A percentile compares a stretch with the other conserved stretches of the same genome.
phyloP scores from a whole-genome alignment of 2,329 filamentous ascomycete species.

The Sporothrix schenckii region DNA sequence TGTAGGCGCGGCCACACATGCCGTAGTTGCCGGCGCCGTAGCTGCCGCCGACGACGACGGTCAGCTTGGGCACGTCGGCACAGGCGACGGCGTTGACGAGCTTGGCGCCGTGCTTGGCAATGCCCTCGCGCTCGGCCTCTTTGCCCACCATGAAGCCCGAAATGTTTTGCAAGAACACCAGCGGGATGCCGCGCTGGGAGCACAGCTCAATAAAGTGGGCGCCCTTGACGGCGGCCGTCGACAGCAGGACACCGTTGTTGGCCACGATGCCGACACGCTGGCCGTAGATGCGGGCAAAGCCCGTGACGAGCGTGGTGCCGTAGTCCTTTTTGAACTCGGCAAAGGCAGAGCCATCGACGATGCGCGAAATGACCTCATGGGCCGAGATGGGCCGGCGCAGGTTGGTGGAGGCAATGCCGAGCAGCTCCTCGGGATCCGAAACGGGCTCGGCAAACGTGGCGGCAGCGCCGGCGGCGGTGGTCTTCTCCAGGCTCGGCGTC shows the following conservation, averaged over 20 bases:
- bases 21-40: constrained; percentile 97
- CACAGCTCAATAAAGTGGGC: constrained; percentile 97
- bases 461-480: constrained; percentile 38
- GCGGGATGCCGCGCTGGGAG: constrained; percentile 81
- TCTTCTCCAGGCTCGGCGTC: constrained; percentile 50
- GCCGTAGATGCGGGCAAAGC: constrained; percentile 87
- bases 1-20: constrained; percentile 95
- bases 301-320: constrained; percentile 85
- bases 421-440: constrained; percentile 76
- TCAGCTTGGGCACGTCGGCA: constrained; percentile 94
- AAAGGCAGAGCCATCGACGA: constrained; percentile 89
- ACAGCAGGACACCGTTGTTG: constrained; percentile 95
- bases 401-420: constrained; percentile 88
- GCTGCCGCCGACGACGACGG: constrained; percentile 89
- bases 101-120: constrained; percentile 97
- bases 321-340: constrained; percentile 94
- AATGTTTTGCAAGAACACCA: constrained; percentile 96
- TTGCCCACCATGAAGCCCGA: constrained; percentile 97
- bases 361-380: constrained; percentile 87
- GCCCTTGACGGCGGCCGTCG: constrained; percentile 84
- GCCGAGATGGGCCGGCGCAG: constrained; percentile 82
- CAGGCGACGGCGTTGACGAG: constrained; percentile 94
- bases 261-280: constrained; percentile 90
- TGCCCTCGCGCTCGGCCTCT: constrained; percentile 89
- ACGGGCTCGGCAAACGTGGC: constrained; percentile 71